Base-by-base conservation (phyloP, 805 yeast species). In the Teunomyces cretensis region DNA sequence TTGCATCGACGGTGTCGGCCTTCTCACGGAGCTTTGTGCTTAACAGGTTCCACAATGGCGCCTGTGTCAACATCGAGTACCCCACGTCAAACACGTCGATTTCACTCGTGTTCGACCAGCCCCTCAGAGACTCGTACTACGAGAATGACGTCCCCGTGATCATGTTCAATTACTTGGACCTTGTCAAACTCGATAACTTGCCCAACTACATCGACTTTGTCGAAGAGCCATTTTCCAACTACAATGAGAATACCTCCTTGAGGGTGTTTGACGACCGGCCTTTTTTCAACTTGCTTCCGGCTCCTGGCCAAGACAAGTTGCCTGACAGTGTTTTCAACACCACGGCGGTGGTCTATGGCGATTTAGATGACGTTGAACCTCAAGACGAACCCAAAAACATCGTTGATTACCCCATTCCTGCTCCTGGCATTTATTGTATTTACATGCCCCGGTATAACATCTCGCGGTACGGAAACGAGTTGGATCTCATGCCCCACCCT, bases 111-210 rank as follows among this genome's bases (percentile, higher is more conserved):
- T 46, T 49, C 28, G 11, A 19, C 33, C 33, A 35, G 9, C 37
- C 44, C 8, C 32, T 41, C 28, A 7, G 5, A 6, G 41, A 30
- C 2, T 30, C 19, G 17, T 28, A 33, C 24, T 36, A 42, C 32
- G 30, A 39, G n/a, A 42, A 42, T 16, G 46, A 41, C 17, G 24
- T 46, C 19, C 50, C 53, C 5, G 39, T 49, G 13, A 26, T 46
- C 15, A 36, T 49, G 7, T 49, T 46, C 45, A 33, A 49, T 43
- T 49, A 49, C 50, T 36, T 46, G 46, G 53, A 49, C 30, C 26
- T 46, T 14, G 33, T 31, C 22, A 46, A 46, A 30, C 39, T 43
- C 36, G 12, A 30, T 19, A 49, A 49, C 32, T 22, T 49, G 30
- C 53, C 53, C 24, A 30, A 39, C 43, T 44, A 41, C 16, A 41